Evolutionary conservation across 148 eudicot species (phyloP), one percentile per base, ranked within the genome.

Genomic region (Silene conica): DNA sequence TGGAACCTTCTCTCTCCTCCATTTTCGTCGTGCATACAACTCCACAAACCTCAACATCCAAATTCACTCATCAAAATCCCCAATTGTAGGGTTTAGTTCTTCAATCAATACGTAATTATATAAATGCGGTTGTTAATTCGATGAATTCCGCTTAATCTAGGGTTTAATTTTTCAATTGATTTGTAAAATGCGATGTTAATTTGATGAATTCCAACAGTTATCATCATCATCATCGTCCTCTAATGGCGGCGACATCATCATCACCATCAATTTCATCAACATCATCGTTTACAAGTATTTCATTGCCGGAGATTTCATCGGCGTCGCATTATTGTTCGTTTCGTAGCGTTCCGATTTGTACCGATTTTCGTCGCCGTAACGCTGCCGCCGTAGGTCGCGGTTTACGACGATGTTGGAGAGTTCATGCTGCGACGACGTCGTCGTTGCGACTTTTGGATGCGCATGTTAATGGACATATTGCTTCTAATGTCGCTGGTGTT

Each of bases 371-470:
- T 4, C 69, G 69, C 26, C 55, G 70, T 20, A 14, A 50, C 54
- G 22, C 46, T 46, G 52, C 52, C 70, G 70, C 26, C 70, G 28
- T 67, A 12, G 65, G 23, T 67, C 34, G 43, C 0, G 41, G 10
- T 75, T 50, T 16, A 14, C 5, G 46, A 45, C 31, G 54, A 19
- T 18, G 4, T 28, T 72, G 75, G 67, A 45, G 77, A 58, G 71
- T 28, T 14, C 31, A 28, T 79, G 84, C 80, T 66, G 82, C 77
- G 19, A 75, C 78, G 28, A 76, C 78, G 21, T 70, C 78, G 21
- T 70, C 86, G 64, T 54, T 79, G 71, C 76, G 87, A 8, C 74
- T 63, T 70, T 76, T 78, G 69, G 84, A 84, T 45, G 67, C 77
- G 58, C 74, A 67, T 79, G 80, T 79, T 64, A 84, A 76, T 74